phyloP scores from a whole-genome alignment of 1,284 basidiomycete species.

The Coniophora puteana region DNA sequence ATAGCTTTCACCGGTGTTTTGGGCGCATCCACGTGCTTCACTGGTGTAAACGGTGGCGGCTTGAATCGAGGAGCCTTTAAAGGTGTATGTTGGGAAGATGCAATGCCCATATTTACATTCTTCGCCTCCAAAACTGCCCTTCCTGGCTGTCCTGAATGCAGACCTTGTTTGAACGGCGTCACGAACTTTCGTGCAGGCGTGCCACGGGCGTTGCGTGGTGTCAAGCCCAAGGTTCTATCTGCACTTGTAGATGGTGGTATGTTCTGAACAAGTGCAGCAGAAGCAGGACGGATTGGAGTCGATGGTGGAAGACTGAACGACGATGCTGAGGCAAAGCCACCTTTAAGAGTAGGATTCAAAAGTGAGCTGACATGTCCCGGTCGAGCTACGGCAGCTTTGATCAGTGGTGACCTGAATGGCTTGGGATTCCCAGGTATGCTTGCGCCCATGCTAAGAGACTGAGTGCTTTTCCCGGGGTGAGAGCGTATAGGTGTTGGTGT shows the following conservation, averaged over 20 bases:
- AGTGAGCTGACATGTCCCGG: slow-evolving; percentile 24
- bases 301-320: background rate
- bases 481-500: slow-evolving; percentile 32
- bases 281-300: slow-evolving; percentile 19
- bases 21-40: no score
- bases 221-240: slow-evolving; percentile 28
- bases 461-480: slow-evolving; percentile 2
- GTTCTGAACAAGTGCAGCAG: no score
- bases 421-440: slow-evolving; percentile 33
- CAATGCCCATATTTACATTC: no score
- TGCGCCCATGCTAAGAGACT: slow-evolving; percentile 6
- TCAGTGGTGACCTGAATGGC: slow-evolving; percentile 58
- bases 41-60: no score
- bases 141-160: slow-evolving; percentile 52
- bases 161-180: slow-evolving; percentile 67
- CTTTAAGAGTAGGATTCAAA: slow-evolving; percentile 22
- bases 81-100: no score
- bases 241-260: background rate
- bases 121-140: slow-evolving; percentile 32
- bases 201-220: slow-evolving; percentile 22
- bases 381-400: slow-evolving; percentile 15
- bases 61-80: no score
- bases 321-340: slow-evolving; percentile 4
- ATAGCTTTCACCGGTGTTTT: slow-evolving; percentile 12
- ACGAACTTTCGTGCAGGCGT: slow-evolving; percentile 45